These are phyloP conservation scores for Pichia sp. DNA, from an alignment of 1,139 yeast genomes.

Conservation along the genomic window DNA sequence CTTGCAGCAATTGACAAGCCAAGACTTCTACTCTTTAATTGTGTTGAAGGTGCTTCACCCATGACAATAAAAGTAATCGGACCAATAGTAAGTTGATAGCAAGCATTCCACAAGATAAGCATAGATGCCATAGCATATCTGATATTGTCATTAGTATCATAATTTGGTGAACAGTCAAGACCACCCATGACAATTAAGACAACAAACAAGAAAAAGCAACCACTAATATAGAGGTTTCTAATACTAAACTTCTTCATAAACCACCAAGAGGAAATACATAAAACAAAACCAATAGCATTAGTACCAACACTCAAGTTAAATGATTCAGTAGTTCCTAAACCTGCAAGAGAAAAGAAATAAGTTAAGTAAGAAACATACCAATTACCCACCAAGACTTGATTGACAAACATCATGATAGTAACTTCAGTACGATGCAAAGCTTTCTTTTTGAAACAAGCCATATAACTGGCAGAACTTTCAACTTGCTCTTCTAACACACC, in stretches of 20 bases:
- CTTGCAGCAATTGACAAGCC: background rate
- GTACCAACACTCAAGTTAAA: slow-evolving; percentile 2
- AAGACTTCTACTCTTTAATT: slow-evolving; percentile 1
- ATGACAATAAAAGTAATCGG: background rate
- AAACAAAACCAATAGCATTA: slow-evolving; percentile 1
- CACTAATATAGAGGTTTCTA: background rate
- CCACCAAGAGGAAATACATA: background rate
- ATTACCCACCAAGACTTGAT: slow-evolving; percentile 1
- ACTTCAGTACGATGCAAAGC: background rate
- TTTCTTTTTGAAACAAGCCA: background rate
- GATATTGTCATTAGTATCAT: background rate
- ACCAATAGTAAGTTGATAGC: background rate
- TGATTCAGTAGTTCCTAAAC: background rate
- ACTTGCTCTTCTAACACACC: background rate
- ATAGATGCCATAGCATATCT: slow-evolving; percentile 3
- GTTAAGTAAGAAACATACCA: slow-evolving; percentile 1
- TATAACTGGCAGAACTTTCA: background rate
- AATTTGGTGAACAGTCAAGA: background rate
- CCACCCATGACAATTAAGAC: slow-evolving; percentile 1
- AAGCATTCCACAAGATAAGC: background rate
- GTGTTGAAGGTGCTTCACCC: slow-evolving; percentile 3
- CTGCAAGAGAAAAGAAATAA: slow-evolving; percentile 1
- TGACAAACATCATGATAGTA: background rate
- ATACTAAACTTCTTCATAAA: background rate
- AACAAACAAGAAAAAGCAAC: background rate